Evolutionary conservation across 2,329 filamentous ascomycete species (phyloP).

Genomic region (Aureobasidium sp.): DNA sequence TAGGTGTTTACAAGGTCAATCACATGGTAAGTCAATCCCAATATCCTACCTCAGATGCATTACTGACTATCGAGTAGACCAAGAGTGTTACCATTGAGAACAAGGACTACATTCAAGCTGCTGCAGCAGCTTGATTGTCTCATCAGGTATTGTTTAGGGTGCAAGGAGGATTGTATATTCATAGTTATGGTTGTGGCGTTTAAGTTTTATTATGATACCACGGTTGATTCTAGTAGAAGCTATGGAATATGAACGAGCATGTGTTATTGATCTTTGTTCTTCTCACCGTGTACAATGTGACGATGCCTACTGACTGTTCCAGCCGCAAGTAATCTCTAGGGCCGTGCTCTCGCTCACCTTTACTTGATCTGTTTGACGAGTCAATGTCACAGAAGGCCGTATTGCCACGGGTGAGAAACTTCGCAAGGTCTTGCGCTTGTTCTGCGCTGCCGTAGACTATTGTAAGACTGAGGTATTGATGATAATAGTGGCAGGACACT

Average conservation of each 20-base stretch:
- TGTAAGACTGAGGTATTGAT: no score
- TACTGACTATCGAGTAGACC: conserved; percentile 28
- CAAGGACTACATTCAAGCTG: conserved; percentile 34
- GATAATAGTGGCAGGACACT: no score
- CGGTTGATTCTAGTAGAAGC: neutral
- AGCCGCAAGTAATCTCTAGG: no score
- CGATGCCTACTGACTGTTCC: no score
- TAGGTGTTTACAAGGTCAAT: conserved; percentile 99
- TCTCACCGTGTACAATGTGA: neutral
- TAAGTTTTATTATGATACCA: conserved; percentile 4
- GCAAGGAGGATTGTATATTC: neutral
- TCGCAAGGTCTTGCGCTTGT: no score
- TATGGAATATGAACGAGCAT: neutral
- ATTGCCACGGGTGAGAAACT: no score
- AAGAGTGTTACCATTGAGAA: conserved; percentile 47
- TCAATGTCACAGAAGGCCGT: no score
- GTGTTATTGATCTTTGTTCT: neutral
- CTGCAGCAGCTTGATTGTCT: neutral
- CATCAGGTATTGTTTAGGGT: neutral
- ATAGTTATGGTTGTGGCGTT: neutral
- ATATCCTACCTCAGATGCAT: neutral
- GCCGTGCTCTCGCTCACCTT: neutral
- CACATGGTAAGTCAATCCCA: conserved; percentile 59
- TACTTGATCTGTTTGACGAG: no score
- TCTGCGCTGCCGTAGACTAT: no score